Evolutionary conservation across 2,329 filamentous ascomycete genomes (phyloP), one percentile per base, ranked within the genome.

Genomic region (Lachnellula suecica): DNA sequence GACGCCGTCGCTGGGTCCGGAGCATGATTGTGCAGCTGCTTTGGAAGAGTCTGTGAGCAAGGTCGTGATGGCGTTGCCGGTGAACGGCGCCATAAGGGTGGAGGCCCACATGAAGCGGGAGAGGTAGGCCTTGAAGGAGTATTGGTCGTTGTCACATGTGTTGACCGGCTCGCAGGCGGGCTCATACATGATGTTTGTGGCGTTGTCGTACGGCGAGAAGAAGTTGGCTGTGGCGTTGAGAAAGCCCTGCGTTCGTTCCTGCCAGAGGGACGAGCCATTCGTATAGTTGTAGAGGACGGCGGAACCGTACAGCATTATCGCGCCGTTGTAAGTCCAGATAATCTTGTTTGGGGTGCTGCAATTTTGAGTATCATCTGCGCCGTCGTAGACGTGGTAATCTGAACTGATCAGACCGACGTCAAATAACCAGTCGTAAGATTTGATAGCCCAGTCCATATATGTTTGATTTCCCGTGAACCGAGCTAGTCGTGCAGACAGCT

Each of bases 401-500:
- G 68, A 50, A 56, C 81, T 78, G 56, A 89, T 78, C 52, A 90
- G 73, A 13, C 81, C 79, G 7, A 84, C 69, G 2, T 71, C 68
- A 42, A 70, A 66, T 1, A 78, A 78, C 86, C 87, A 90, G 61
- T 89, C 79, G 72, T 78, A 88, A n/a, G 83, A 72, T 63, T 81
- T 83, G 42, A 76, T 68, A 1, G 87, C 85, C 87, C 86, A 90
- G 17, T 87, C 78, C 13, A 73, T 57, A 61, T 89, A 89, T 0
- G 81, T 86, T 45, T 78, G 68, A 62, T 89, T 85, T 15, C 82
- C 83, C 0, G 85, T 89, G 54, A 82, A 84, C 43, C 85, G 81
- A 23, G 85, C 87, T 13, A 93, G 77, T 17, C 89, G 85, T 1
- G 90, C 88, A 4, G 87, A 85, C 11, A 96, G 77, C 63, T 92